A percentile compares a stretch with the other conserved stretches of the same genome.
phyloP scores from a whole-genome alignment of 2,329 filamentous ascomycete species.

The Zalaria obscura region DNA sequence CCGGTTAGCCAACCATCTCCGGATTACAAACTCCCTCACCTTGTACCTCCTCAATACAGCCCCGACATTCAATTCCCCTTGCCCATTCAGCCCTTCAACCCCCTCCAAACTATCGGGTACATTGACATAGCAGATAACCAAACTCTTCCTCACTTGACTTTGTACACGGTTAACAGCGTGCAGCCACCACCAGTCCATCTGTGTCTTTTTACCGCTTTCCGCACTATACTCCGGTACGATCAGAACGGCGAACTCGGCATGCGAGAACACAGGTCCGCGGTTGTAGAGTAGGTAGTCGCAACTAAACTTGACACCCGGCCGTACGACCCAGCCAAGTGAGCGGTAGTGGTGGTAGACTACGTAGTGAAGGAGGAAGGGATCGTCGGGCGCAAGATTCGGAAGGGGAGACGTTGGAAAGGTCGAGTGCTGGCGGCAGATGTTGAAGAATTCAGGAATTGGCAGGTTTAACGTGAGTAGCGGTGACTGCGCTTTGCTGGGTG shows the following conservation, averaged over 20 bases:
- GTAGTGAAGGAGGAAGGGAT: slow-evolving; percentile 76
- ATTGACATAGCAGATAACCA: slow-evolving; percentile 85
- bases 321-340: slow-evolving; percentile 85
- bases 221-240: slow-evolving; percentile 65
- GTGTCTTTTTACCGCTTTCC: slow-evolving; percentile 33
- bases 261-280: slow-evolving; percentile 82
- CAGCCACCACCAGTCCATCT: slow-evolving; percentile 61
- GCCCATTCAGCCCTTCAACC: slow-evolving; percentile 26
- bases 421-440: slow-evolving; percentile 37
- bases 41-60: slow-evolving; percentile 54
- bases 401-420: slow-evolving; percentile 13
- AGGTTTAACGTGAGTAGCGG: slow-evolving; percentile 8
- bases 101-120: slow-evolving; percentile 53
- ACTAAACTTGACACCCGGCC: slow-evolving; percentile 86
- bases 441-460: slow-evolving; percentile 33
- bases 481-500: slow-evolving; percentile 18
- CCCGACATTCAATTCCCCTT: slow-evolving; percentile 40
- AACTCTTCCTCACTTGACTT: slow-evolving; percentile 75
- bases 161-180: slow-evolving; percentile 84
- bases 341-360: slow-evolving; percentile 92
- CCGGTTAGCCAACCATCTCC: slow-evolving; percentile 73
- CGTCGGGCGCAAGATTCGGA: slow-evolving; percentile 50
- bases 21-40: slow-evolving; percentile 67
- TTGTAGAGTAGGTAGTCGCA: slow-evolving; percentile 92
- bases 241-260: slow-evolving; percentile 82